Evolutionary conservation across 805 yeast species (phyloP).

Genomic region (Groenewaldozyma tartarivorans): DNA sequence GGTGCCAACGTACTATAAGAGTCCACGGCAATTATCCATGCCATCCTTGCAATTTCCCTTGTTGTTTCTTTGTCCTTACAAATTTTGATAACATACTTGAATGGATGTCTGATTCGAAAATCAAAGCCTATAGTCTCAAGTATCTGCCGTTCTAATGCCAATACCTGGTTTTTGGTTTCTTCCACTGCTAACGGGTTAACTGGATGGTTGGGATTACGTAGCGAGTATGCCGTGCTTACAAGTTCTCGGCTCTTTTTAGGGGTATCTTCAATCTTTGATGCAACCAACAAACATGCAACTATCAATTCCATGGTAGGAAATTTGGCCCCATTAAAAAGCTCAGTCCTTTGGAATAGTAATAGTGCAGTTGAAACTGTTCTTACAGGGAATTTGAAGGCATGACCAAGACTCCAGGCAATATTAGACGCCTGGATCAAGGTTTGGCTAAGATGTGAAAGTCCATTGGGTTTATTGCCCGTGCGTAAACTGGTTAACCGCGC

Average conservation of each 20-base stretch:
- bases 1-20: slow-evolving; percentile 58
- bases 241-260: slow-evolving; percentile 65
- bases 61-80: slow-evolving; percentile 34
- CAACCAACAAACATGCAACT: slow-evolving; percentile 55
- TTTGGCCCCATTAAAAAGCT: slow-evolving; percentile 40
- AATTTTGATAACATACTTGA: slow-evolving; percentile 55
- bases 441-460: neutral
- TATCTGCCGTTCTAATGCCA: slow-evolving; percentile 58
- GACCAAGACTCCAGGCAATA: slow-evolving; percentile 15
- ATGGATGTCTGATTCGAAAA: slow-evolving; percentile 59
- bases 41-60: slow-evolving; percentile 40
- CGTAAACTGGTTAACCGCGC: neutral
- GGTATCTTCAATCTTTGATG: slow-evolving; percentile 76
- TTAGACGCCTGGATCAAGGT: neutral
- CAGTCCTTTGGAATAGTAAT: slow-evolving; percentile 63
- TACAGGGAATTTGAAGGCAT: slow-evolving; percentile 37
- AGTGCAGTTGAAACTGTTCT: slow-evolving; percentile 61
- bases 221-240: slow-evolving; percentile 27
- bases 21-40: slow-evolving; percentile 76
- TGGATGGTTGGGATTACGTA: neutral
- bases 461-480: no score
- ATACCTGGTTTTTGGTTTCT: slow-evolving; percentile 44
- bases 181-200: slow-evolving; percentile 32
- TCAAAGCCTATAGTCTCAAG: slow-evolving; percentile 75
- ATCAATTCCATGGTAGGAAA: slow-evolving; percentile 40